phyloP scores from a whole-genome alignment of 306 rosid genomes.

The Sicyos edulis region DNA sequence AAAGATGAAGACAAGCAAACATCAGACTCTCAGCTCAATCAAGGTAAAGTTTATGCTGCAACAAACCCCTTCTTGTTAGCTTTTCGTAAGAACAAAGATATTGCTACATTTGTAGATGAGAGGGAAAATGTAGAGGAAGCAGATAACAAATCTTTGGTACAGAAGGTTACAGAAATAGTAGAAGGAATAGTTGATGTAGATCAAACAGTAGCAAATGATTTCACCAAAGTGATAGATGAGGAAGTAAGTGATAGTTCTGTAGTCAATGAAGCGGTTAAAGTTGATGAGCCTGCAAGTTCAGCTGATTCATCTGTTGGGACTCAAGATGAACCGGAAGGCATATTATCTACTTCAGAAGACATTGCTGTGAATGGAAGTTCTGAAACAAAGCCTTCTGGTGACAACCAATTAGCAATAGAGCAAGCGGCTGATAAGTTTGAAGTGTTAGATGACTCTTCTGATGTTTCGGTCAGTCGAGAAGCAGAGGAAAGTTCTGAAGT shows the following conservation, averaged over 20 bases:
- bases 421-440: conserved; percentile 30
- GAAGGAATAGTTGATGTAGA: conserved; percentile 33
- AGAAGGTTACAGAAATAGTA: conserved; percentile 35
- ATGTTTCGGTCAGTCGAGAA: not conserved
- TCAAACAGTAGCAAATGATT: conserved; percentile 30
- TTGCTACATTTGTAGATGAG: conserved; percentile 72
- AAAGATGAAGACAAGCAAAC: conserved; percentile 52
- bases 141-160: conserved; percentile 32
- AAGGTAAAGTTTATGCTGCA: conserved; percentile 53
- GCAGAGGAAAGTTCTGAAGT: conserved; percentile 14
- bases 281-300: conserved; percentile 29
- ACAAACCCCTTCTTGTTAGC: conserved; percentile 87
- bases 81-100: conserved; percentile 79
- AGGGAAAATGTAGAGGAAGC: conserved; percentile 49
- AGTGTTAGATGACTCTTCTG: conserved; percentile 28
- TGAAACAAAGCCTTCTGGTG: conserved; percentile 31
- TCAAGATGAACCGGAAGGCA: conserved; percentile 19
- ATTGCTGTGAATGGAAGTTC: conserved; percentile 22
- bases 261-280: conserved; percentile 29
- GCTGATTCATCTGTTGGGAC: conserved; percentile 28
- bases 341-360: conserved; percentile 24
- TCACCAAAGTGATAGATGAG: conserved; percentile 35
- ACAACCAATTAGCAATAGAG: not conserved
- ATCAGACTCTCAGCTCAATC: conserved; percentile 36
- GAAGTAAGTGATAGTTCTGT: conserved; percentile 26